Conservation (phyloP, 495 filamentous ascomycete genomes). For the Talaromyces trachyspermus region DNA sequence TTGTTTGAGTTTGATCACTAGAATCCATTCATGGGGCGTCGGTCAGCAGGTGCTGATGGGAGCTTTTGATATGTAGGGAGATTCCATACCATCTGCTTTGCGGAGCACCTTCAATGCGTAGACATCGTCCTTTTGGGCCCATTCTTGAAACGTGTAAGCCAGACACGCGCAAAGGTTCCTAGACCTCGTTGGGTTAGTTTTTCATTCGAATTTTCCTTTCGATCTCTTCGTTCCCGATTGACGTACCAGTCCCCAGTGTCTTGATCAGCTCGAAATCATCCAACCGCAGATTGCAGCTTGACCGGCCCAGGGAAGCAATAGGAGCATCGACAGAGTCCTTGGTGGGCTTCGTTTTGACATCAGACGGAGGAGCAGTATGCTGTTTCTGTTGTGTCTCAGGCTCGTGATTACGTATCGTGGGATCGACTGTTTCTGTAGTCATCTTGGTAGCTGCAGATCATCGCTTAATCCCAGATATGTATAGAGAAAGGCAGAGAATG, state of each 20-base stretch:
- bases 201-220: conserved; percentile 9
- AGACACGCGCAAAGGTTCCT: conserved; percentile 96
- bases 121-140: conserved; percentile 58
- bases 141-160: conserved; percentile 65
- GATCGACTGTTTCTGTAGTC: conserved; percentile 38
- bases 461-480: conserved; percentile 19
- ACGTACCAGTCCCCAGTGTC: conserved; percentile 80
- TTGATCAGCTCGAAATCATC: conserved; percentile 79
- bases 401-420: conserved; percentile 30
- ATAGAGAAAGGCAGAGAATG: no score
- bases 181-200: conserved; percentile 1
- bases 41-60: no score
- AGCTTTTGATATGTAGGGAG: not conserved
- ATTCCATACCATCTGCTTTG: conserved; percentile 64
- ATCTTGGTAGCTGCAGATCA: conserved; percentile 32
- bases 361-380: no score
- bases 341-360: no score
- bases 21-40: no score
- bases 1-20: conserved; percentile 94
- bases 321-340: no score
- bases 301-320: conserved; percentile 41
- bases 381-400: conserved; percentile 14
- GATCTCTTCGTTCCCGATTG: not conserved
- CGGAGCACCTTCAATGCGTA: conserved; percentile 91
- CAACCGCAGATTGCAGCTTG: conserved; percentile 41